A percentile compares a stretch with the other conserved stretches of the same genome.
These are phyloP conservation scores for Scenedesmus sp. DNA, from an alignment of 163 green algal genomes.

Conservation along the genomic window DNA sequence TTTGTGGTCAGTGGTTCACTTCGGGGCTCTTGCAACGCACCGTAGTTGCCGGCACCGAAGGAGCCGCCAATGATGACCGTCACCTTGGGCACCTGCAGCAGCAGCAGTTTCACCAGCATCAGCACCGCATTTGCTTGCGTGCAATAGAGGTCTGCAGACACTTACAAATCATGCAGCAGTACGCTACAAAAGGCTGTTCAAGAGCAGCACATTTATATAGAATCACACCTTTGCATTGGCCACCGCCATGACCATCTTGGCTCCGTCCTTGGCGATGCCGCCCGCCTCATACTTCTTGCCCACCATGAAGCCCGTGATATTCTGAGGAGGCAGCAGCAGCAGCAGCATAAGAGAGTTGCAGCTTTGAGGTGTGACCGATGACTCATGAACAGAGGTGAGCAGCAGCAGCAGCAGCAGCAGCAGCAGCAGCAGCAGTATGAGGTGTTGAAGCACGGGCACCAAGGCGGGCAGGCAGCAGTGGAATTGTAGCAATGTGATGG, in stretches of 20 bases:
- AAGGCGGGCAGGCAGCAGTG: no score
- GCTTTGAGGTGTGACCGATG: background rate
- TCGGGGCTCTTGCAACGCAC: background rate
- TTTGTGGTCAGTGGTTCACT: no score
- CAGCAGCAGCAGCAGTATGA: no score
- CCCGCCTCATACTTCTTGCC: slow-evolving; percentile 89
- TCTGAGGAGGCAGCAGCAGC: slow-evolving; percentile 48
- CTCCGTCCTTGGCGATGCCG: slow-evolving; percentile 96
- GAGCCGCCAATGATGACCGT: slow-evolving; percentile 91
- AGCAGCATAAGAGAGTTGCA: background rate
- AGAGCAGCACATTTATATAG: background rate
- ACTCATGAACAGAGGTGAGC: background rate
- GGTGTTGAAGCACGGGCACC: no score
- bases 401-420: background rate
- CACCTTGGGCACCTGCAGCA: slow-evolving; percentile 87
- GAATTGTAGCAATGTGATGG: no score
- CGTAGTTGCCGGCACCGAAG: slow-evolving; percentile 95
- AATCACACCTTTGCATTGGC: slow-evolving; percentile 73
- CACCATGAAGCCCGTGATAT: slow-evolving; percentile 91
- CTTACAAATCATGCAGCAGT: background rate
- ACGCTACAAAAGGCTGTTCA: background rate
- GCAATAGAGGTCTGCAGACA: background rate
- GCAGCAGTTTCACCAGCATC: background rate
- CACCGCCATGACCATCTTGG: slow-evolving; percentile 97
- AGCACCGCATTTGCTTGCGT: background rate